phyloP scores from a whole-genome alignment of 2,329 filamentous ascomycete species.

The Cryphonectria nitschkei region DNA sequence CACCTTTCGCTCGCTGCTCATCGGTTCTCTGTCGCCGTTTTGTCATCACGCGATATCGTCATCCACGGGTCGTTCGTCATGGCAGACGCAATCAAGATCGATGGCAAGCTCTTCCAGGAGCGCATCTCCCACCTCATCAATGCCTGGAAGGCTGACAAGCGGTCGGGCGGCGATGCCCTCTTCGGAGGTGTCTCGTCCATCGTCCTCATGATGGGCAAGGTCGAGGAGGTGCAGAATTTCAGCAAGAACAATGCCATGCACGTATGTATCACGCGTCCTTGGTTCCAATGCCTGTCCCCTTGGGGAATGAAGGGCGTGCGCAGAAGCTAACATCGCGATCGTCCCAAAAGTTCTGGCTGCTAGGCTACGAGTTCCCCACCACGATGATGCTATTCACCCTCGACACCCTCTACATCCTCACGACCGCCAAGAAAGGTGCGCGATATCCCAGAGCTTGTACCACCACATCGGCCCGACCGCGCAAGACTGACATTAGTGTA shows the following conservation, averaged over 20 bases:
- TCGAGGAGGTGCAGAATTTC: slow-evolving; percentile 83
- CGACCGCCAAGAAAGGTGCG: slow-evolving; percentile 93
- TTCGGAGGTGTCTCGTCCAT: slow-evolving; percentile 89
- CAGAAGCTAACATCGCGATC: slow-evolving; percentile 18
- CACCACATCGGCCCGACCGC: background rate
- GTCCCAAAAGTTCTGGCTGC: slow-evolving; percentile 81
- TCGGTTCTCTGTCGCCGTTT: slow-evolving; percentile 24
- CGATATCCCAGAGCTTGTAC: background rate
- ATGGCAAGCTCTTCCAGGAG: slow-evolving; percentile 91
- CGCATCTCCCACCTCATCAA: slow-evolving; percentile 84
- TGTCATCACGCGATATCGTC: slow-evolving; percentile 22
- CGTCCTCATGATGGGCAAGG: slow-evolving; percentile 91
- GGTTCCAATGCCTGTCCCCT: background rate
- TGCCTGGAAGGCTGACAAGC: slow-evolving; percentile 96
- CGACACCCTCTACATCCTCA: slow-evolving; percentile 88
- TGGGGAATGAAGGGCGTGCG: background rate
- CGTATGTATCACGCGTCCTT: slow-evolving; percentile 52
- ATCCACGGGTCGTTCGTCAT: slow-evolving; percentile 50
- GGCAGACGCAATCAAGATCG: slow-evolving; percentile 85
- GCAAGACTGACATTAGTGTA: slow-evolving; percentile 38
- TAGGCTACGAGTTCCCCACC: slow-evolving; percentile 97
- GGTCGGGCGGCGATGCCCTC: slow-evolving; percentile 78
- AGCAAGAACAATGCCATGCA: slow-evolving; percentile 97
- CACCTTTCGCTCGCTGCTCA: slow-evolving; percentile 27
- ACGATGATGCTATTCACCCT: slow-evolving; percentile 91